Base-by-base conservation (phyloP, 1,139 yeast genomes). In the Kodamaea anthophila region DNA sequence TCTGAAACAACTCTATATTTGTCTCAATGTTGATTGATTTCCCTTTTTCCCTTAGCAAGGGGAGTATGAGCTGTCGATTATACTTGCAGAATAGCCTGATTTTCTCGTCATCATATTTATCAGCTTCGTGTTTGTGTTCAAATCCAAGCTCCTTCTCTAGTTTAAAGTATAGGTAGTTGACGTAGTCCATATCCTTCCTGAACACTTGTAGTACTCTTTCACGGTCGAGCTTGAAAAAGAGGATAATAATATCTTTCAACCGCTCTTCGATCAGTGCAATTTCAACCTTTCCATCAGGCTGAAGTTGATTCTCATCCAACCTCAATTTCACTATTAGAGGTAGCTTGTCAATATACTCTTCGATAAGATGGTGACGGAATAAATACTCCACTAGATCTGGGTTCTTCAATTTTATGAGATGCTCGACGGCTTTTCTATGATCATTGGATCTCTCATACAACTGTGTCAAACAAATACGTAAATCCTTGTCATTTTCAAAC, bases 21-120 rank as follows among this genome's bases (percentile, higher is more conserved):
- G 13, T 15, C 20, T 40, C 26, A 29, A 31, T 30, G 29, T 33
- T 31, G 24, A 34, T 34, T 7, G 15, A n/a, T 16, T 36, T 32
- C 3, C 13, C 48, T 44, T 31, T 61, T 58, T 30, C 55, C 36
- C 65, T 67, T 35, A 82, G 58, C 48, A 74, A 86, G 0, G 67
- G 65, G 23, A 80, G 55, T 7, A 88, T 63, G 34, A 65, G 60
- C 1, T 52, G 44, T 10, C 77, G 60, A 34, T 75, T 72, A 47
- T 67, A 82, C 39, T 74, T 71, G 1, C 88, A 74, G 53, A 74
- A 83, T 19, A 88, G 58, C 34, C 60, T 52, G 15, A 87, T 71
- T 47, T 81, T 65, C 28, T 78, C 71, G 42, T 85, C 77, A 3
- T 31, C 36, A 27, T 29, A 30, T 26, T 86, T 93, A 15, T 36